phyloP scores from a whole-genome alignment of 768 basidiomycete species.

The Leucocoprinus sp. region DNA sequence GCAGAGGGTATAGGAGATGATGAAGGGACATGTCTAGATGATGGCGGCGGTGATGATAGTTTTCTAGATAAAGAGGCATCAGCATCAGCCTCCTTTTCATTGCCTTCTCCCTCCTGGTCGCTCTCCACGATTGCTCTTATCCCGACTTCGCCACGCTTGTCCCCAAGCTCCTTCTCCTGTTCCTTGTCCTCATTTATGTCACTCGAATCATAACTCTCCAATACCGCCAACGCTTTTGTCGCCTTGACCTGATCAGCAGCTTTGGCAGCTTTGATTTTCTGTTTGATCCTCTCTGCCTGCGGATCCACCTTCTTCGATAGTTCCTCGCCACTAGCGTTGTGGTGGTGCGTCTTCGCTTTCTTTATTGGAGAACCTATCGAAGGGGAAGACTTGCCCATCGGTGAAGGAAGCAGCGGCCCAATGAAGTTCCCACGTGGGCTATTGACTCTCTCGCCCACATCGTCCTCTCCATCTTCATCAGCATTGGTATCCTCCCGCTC shows the following conservation, averaged over 20 bases:
- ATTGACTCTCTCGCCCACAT: conserved; percentile 40
- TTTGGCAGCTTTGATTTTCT: conserved; percentile 22
- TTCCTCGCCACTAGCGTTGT: conserved; percentile 7
- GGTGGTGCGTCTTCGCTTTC: conserved; percentile 9
- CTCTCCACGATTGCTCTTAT: conserved; percentile 3
- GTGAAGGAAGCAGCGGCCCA: conserved; percentile 57
- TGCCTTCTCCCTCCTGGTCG: conserved; percentile 13
- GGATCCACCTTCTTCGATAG: conserved; percentile 17
- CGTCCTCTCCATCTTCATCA: conserved; percentile 33
- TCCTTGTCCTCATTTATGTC: conserved; percentile 16
- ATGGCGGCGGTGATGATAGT: conserved; percentile 7
- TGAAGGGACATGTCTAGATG: conserved; percentile 2
- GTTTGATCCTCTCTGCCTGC: conserved; percentile 24
- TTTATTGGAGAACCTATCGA: conserved; percentile 16
- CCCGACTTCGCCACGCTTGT: not conserved
- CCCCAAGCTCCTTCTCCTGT: conserved; percentile 8
- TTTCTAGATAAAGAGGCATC: not conserved
- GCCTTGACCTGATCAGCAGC: conserved; percentile 17
- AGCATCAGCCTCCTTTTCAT: not conserved
- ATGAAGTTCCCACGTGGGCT: conserved; percentile 36
- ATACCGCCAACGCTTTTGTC: conserved; percentile 17
- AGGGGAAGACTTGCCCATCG: conserved; percentile 20
- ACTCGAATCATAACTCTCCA: conserved; percentile 23
- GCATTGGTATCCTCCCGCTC: conserved; percentile 31
- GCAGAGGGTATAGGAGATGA: conserved; percentile 10